These are phyloP conservation scores for Scedosporium dehoogii DNA, from an alignment of 2,329 filamentous ascomycete species.

Conservation along the genomic window DNA sequence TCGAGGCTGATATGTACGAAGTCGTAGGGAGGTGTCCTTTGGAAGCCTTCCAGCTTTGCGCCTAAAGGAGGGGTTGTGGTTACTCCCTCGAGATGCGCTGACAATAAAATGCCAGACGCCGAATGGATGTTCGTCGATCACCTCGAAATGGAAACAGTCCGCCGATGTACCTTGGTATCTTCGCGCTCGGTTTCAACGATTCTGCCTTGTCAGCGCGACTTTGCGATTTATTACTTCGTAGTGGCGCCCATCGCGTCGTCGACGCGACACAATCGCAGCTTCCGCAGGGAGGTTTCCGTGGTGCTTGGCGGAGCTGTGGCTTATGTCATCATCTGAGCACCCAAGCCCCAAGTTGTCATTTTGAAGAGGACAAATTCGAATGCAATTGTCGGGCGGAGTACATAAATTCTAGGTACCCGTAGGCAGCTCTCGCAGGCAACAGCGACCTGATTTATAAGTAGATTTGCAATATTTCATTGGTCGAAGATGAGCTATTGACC, in stretches of 20 bases:
- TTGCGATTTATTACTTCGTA: background rate
- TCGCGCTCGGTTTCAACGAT: background rate
- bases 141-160: background rate
- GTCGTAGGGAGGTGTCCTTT: too few relatives aligned
- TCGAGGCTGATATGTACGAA: too few relatives aligned
- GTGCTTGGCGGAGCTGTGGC: background rate
- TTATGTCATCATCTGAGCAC: background rate
- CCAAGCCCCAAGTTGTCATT: too few relatives aligned
- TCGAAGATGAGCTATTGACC: background rate
- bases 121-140: background rate
- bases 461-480: background rate
- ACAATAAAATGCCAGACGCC: background rate
- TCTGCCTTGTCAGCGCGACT: background rate
- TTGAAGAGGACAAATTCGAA: too few relatives aligned
- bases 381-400: background rate
- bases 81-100: background rate
- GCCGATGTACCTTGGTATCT: background rate
- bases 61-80: too few relatives aligned
- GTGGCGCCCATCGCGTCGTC: background rate
- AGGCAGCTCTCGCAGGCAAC: slow-evolving; percentile 4
- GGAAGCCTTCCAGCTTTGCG: too few relatives aligned
- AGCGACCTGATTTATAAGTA: background rate
- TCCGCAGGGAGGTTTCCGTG: background rate
- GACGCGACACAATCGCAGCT: background rate
- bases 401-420: background rate